Conservation (phyloP, 345 rosid genomes). For the Linum usitatissimum region DNA sequence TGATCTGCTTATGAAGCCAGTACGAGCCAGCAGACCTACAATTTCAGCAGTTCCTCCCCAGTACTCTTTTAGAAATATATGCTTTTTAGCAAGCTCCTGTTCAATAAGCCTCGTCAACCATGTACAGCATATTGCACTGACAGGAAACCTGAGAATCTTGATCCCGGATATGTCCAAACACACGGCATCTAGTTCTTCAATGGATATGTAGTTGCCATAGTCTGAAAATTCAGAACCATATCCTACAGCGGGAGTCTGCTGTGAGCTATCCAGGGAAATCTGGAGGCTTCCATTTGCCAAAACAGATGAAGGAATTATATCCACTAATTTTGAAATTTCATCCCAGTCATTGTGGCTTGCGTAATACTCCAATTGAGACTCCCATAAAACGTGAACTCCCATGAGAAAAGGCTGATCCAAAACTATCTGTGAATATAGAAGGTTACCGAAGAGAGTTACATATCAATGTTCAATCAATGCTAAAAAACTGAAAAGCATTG, state of each 20-base stretch:
- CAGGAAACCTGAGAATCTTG: conserved; percentile 54
- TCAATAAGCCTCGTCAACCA: conserved; percentile 78
- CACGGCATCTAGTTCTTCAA: conserved; percentile 69
- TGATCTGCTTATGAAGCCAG: conserved; percentile 51
- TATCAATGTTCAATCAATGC: background rate
- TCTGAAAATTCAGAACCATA: conserved; percentile 31
- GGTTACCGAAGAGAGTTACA: conserved; percentile 2
- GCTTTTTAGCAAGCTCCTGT: conserved; percentile 71
- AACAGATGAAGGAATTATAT: conserved; percentile 55
- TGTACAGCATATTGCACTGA: conserved; percentile 37
- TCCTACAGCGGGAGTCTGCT: conserved; percentile 36
- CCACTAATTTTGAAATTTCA: conserved; percentile 72
- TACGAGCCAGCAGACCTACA: conserved; percentile 64
- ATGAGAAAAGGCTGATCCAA: conserved; percentile 88
- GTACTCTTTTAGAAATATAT: conserved; percentile 66
- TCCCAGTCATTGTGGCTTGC: conserved; percentile 86
- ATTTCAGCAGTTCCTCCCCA: conserved; percentile 77
- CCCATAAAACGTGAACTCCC: conserved; percentile 94
- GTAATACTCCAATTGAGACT: conserved; percentile 83
- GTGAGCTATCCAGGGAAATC: conserved; percentile 54
- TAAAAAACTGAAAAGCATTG: too few relatives aligned
- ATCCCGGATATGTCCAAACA: conserved; percentile 75
- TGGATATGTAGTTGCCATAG: conserved; percentile 42
- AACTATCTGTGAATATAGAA: conserved; percentile 54
- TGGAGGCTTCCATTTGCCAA: conserved; percentile 66